Percentiles rank a stretch among this genome's conserved stretches.
phyloP scores from a whole-genome alignment of 192 early-diverging fungal species.

The Linnemannia elongata region DNA sequence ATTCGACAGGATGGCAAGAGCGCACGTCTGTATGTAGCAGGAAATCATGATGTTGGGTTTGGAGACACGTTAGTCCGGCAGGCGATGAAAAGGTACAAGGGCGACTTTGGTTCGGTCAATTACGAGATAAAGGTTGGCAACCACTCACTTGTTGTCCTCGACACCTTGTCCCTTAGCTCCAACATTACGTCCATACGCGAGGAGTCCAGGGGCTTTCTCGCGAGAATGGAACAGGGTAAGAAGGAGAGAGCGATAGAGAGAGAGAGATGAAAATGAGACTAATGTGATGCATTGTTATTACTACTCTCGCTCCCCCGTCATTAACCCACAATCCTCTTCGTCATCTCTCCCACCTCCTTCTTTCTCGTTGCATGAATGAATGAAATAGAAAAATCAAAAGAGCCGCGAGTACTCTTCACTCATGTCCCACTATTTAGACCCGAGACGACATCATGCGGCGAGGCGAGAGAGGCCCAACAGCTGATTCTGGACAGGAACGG shows the following conservation, averaged over 20 bases:
- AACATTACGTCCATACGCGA: slow-evolving; percentile 54
- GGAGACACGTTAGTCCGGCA: slow-evolving; percentile 62
- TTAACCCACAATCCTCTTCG: not conserved
- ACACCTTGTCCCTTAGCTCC: slow-evolving; percentile 79
- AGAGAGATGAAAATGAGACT: not conserved
- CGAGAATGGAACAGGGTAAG: slow-evolving; percentile 51
- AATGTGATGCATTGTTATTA: not conserved
- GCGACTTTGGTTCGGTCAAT: slow-evolving; percentile 65
- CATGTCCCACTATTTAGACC: slow-evolving; percentile 88
- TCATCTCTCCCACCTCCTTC: not conserved
- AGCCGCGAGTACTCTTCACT: slow-evolving; percentile 76
- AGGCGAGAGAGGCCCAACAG: slow-evolving; percentile 59
- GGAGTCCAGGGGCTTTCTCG: slow-evolving; percentile 63
- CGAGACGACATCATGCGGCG: slow-evolving; percentile 74
- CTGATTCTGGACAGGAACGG: slow-evolving; percentile 73
- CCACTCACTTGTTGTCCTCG: slow-evolving; percentile 77
- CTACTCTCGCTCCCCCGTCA: not conserved
- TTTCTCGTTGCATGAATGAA: too few relatives aligned
- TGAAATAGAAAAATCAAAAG: slow-evolving; percentile 17
- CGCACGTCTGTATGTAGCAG: slow-evolving; percentile 73
- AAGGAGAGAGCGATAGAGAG: too few relatives aligned
- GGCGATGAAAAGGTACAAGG: slow-evolving; percentile 61
- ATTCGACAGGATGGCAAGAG: slow-evolving; percentile 24
- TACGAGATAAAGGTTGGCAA: slow-evolving; percentile 61
- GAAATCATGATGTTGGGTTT: slow-evolving; percentile 94